Conservation (phyloP, 768 basidiomycete genomes). For the Suillus paluster region DNA sequence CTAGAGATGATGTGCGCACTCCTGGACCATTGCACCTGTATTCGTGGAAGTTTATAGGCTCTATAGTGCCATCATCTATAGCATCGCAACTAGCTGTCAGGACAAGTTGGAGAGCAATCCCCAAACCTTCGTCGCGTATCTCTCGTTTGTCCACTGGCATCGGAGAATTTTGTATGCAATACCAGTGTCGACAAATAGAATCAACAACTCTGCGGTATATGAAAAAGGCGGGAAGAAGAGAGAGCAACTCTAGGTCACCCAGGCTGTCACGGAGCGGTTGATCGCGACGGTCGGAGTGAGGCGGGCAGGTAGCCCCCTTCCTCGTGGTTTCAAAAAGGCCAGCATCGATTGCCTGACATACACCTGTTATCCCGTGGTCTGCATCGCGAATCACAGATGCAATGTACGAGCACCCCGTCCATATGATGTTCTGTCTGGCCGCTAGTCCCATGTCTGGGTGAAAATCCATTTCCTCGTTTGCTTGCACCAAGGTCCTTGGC, state of each 20-base stretch:
- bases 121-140: neutral
- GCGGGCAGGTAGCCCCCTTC: neutral
- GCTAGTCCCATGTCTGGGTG: neutral
- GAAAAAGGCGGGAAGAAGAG: neutral
- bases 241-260: neutral
- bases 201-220: neutral
- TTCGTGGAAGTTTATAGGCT: neutral
- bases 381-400: neutral
- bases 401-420: neutral
- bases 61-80: neutral
- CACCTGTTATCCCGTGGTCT: neutral
- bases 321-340: neutral
- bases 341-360: neutral
- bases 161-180: neutral
- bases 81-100: neutral
- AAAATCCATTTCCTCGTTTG: neutral
- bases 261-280: neutral
- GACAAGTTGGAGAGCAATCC: neutral
- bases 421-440: neutral
- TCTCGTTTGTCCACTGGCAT: neutral
- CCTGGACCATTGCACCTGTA: too few relatives aligned
- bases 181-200: neutral
- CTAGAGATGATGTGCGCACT: too few relatives aligned
- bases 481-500: neutral
- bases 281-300: neutral